These are phyloP conservation scores for Alternaria atra DNA, from an alignment of 2,329 filamentous ascomycete species.

Conservation along the genomic window DNA sequence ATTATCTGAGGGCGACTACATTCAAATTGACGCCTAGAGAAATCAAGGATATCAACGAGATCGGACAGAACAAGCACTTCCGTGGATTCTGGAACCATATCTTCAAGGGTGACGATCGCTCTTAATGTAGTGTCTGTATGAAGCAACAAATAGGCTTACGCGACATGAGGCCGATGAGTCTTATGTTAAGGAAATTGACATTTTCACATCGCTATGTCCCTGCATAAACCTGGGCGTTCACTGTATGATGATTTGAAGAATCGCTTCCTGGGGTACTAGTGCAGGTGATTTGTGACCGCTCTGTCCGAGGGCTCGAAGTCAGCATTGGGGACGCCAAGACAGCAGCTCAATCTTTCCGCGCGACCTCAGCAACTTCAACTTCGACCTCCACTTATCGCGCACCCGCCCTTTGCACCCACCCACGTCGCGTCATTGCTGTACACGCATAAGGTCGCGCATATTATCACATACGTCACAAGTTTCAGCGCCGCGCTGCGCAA, in stretches of 20 bases:
- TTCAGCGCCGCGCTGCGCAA: constrained; percentile 18
- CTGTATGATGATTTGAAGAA: neutral
- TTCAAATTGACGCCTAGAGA: constrained; percentile 69
- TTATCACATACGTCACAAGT: neutral
- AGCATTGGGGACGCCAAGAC: constrained; percentile 10
- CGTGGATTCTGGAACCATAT: constrained; percentile 66
- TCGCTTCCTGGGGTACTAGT: neutral
- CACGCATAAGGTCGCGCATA: neutral
- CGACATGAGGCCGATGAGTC: neutral
- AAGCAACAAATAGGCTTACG: neutral
- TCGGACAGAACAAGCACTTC: constrained; percentile 69
- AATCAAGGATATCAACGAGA: constrained; percentile 57
- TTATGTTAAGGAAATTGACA: neutral
- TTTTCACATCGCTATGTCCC: too few relatives aligned
- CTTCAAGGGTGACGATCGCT: constrained; percentile 63
- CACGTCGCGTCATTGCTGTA: constrained; percentile 4
- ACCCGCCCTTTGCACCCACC: constrained; percentile 2
- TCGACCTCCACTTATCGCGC: constrained; percentile 4
- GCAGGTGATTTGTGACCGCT: neutral
- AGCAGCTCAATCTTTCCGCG: constrained; percentile 19
- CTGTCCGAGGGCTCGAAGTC: neutral
- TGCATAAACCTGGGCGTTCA: neutral
- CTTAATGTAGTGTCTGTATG: constrained; percentile 39
- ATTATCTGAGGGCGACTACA: constrained; percentile 64
- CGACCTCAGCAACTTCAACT: constrained; percentile 15